Percentiles rank a stretch among this genome's conserved stretches.
phyloP scores from a whole-genome alignment of 116 monocot species.

The Phalaenopsis hybrid region DNA sequence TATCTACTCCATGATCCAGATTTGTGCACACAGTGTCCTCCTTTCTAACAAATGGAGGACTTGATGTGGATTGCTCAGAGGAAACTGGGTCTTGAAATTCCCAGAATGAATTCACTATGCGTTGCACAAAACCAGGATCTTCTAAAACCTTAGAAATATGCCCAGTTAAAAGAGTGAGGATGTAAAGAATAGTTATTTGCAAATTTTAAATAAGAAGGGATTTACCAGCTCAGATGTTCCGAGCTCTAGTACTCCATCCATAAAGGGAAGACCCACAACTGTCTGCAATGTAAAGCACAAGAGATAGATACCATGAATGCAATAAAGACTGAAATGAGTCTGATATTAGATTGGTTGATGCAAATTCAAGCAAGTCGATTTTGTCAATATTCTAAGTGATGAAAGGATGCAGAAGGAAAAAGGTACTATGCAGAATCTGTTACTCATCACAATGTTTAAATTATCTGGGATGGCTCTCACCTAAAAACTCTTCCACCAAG shows the following conservation, averaged over 20 bases:
- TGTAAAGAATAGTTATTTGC: not conserved
- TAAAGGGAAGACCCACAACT: constrained; percentile 55
- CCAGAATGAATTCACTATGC: constrained; percentile 27
- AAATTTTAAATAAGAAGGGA: constrained; percentile 1
- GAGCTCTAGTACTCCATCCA: constrained; percentile 58
- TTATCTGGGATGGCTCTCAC: too few relatives aligned
- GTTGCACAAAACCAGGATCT: constrained; percentile 24
- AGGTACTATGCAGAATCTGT: too few relatives aligned
- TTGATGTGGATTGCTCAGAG: constrained; percentile 33
- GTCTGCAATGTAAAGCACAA: constrained; percentile 40
- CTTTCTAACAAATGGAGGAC: constrained; percentile 17
- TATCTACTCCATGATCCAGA: constrained; percentile 14
- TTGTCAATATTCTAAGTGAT: too few relatives aligned
- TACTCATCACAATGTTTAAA: too few relatives aligned
- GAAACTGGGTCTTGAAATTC: constrained; percentile 21
- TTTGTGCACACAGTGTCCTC: constrained; percentile 16
- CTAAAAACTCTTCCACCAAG: too few relatives aligned
- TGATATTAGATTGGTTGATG: not conserved
- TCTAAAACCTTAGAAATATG: constrained; percentile 30
- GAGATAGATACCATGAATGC: not conserved
- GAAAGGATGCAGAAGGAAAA: too few relatives aligned
- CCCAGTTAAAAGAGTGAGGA: not conserved
- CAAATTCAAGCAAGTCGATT: too few relatives aligned
- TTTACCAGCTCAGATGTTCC: constrained; percentile 67
- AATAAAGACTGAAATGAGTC: not conserved